These are phyloP conservation scores for Elaphomyces granulatus DNA, from an alignment of 495 filamentous ascomycete genomes.

Conservation along the genomic window DNA sequence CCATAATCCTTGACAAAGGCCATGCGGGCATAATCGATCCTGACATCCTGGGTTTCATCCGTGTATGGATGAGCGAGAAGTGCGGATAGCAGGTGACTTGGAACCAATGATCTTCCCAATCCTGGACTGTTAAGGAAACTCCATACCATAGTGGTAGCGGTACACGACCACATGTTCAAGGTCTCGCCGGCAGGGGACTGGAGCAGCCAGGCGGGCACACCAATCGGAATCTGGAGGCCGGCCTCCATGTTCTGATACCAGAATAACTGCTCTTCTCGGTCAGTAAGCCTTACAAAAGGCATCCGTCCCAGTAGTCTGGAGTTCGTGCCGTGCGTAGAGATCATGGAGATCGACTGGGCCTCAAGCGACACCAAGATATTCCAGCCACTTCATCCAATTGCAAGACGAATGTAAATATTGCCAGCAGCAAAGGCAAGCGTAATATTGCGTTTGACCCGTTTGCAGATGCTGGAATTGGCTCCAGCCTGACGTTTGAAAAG, in stretches of 20 bases:
- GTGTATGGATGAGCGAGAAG: background rate
- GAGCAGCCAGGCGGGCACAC: too few species aligned
- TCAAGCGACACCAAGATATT: background rate
- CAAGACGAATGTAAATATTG: too few species aligned
- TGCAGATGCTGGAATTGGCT: background rate
- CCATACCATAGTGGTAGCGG: background rate
- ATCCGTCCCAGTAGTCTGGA: background rate
- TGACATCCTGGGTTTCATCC: background rate
- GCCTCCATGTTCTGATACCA: too few species aligned
- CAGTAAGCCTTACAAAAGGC: background rate
- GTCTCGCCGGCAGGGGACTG: too few species aligned
- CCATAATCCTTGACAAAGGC: background rate
- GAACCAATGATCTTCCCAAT: background rate
- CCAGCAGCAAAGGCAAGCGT: background rate
- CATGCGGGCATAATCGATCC: background rate
- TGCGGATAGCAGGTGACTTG: background rate
- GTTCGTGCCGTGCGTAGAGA: background rate
- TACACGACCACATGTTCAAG: too few species aligned
- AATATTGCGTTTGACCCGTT: background rate
- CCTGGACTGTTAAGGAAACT: background rate
- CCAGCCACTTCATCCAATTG: too few species aligned
- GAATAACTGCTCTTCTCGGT: too few species aligned
- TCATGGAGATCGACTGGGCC: background rate
- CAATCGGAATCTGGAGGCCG: too few species aligned
- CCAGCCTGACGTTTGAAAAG: background rate